Evolutionary conservation across 495 filamentous ascomycete genomes (phyloP), one percentile per base, ranked within the genome.

Genomic region (Hypoxylon lenormandii): DNA sequence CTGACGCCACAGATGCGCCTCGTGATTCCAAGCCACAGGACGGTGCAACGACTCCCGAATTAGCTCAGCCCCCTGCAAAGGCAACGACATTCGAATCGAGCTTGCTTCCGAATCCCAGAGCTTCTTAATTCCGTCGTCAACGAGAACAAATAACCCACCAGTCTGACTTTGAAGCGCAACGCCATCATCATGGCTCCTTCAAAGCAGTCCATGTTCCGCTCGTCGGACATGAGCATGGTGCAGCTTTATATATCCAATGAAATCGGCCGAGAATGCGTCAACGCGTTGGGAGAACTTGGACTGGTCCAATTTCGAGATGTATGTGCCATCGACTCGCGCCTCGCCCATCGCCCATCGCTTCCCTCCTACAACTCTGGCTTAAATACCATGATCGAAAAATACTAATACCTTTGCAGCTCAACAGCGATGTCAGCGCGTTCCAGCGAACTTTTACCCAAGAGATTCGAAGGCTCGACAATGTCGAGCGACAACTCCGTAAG

Each of bases 141-240:
- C 42, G 45, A 76, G 53, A 62, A 66, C 42, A 42, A 60, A 43
- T 50, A 48, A 11, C 2, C 6, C 55, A 59, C 46, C 61, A 53
- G 48, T 54, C 57, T 69, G 53, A 19, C 56, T 66, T 70, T 65
- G 71, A 50, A 74, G 74, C 40, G 21, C 56, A 54, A 40, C 60
- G 64, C 72, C 72, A 65, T 72, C 72, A 65, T 72, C 50, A 87
- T 87, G 85, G 85, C 80, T 74, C 80, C 82, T 68, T 74, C 79
- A 72, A 83, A 90, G 82, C 93, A 98, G 80, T 96, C 92, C 80
- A 90, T 97, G 84, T 97, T 99, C 90, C 95, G 96, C 84, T 98
- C 96, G 76, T 90, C 93, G 91, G 94, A 98, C 81, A 99, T 99
- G 95, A 96, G 93, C 86, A 89, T 99, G 87, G 96, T 96, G 77